Percentiles rank a stretch among this genome's conserved stretches.
These are phyloP conservation scores for Mimosa bimucronata DNA, from an alignment of 306 rosid genomes.

Conservation along the genomic window DNA sequence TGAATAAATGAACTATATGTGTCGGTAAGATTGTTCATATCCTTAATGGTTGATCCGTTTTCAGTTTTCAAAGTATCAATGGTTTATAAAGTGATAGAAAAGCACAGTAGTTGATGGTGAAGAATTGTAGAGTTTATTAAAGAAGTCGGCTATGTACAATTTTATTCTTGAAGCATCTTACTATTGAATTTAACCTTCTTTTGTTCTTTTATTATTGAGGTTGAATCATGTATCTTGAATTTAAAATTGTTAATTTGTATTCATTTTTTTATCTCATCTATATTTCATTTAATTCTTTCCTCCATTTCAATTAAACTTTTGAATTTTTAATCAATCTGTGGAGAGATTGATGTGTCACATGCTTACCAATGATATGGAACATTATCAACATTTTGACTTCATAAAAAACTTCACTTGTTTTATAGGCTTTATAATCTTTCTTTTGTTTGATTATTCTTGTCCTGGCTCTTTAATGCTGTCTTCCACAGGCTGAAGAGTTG, in stretches of 20 bases:
- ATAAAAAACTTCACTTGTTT: neutral
- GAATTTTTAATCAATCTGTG: conserved; percentile 1
- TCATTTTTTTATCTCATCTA: neutral
- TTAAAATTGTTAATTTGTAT: neutral
- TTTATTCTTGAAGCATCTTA: neutral
- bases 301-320: neutral
- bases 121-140: neutral
- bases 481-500: conserved; percentile 68
- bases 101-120: neutral
- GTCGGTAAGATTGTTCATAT: conserved; percentile 12
- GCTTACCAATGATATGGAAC: neutral
- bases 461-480: neutral
- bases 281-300: neutral
- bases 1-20: conserved; percentile 20
- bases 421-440: neutral
- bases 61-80: conserved; percentile 13
- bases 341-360: neutral
- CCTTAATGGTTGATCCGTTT: conserved; percentile 2
- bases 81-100: neutral
- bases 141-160: conserved; percentile 15
- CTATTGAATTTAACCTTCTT: neutral
- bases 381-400: conserved; percentile 4
- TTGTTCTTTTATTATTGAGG: neutral
- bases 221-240: neutral
- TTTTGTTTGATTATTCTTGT: conserved; percentile 10